Conservation (phyloP, 768 basidiomycete genomes). For the Boletus subparvulus region DNA sequence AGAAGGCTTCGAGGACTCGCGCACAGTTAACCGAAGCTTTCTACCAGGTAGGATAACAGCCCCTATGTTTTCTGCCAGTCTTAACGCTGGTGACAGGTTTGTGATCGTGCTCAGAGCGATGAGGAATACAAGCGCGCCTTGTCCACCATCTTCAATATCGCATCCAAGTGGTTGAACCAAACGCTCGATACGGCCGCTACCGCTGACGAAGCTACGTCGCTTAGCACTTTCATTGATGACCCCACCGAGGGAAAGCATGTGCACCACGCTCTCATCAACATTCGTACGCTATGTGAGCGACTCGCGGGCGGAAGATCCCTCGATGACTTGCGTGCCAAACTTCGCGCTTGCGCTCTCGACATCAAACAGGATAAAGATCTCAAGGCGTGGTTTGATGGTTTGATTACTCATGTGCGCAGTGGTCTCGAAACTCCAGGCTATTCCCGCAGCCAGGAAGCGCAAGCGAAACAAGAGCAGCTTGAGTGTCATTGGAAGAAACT, state of each 20-base stretch:
- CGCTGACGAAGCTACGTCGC: conserved; percentile 42
- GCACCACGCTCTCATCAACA: conserved; percentile 45
- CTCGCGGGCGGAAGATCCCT: conserved; percentile 49
- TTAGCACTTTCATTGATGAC: conserved; percentile 59
- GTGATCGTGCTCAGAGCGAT: conserved; percentile 63
- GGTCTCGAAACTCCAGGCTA: conserved; percentile 53
- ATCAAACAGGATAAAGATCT: conserved; percentile 55
- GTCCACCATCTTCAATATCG: conserved; percentile 53
- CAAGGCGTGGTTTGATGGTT: conserved; percentile 54
- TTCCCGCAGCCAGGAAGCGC: conserved; percentile 47
- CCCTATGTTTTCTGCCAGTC: no score
- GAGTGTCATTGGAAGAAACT: conserved; percentile 50
- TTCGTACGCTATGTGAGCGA: conserved; percentile 49
- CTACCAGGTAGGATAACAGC: conserved; percentile 41
- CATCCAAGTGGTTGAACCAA: conserved; percentile 56
- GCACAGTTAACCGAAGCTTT: conserved; percentile 51
- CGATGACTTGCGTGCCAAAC: conserved; percentile 44
- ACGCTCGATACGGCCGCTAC: conserved; percentile 50
- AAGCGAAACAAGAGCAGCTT: conserved; percentile 43
- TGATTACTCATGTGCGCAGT: conserved; percentile 45
- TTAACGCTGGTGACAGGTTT: conserved; percentile 42
- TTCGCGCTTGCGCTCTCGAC: conserved; percentile 45
- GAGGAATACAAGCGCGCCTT: conserved; percentile 57
- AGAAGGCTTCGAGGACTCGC: conserved; percentile 43
- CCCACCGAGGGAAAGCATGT: conserved; percentile 64